These are phyloP conservation scores for Cryphonectria radicalis DNA, from an alignment of 2,329 filamentous ascomycete genomes.

Conservation along the genomic window DNA sequence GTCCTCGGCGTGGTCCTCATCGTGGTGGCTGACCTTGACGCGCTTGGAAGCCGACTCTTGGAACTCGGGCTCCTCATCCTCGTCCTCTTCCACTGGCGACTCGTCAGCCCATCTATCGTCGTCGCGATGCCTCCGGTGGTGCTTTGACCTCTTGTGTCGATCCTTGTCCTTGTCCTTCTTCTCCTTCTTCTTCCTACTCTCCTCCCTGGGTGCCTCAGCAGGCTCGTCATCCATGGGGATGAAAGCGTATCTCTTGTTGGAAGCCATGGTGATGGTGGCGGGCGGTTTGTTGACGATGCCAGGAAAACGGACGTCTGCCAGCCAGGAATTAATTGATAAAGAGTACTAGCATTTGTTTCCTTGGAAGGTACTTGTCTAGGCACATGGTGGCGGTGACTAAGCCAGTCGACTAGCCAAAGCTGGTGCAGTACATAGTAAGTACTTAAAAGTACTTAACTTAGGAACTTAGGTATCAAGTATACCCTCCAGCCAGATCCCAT, in stretches of 20 bases:
- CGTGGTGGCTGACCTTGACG: constrained; percentile 65
- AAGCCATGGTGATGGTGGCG: constrained; percentile 32
- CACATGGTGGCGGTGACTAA: background rate
- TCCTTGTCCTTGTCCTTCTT: constrained; percentile 46
- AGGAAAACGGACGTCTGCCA: background rate
- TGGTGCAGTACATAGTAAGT: background rate
- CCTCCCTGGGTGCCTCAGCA: constrained; percentile 48
- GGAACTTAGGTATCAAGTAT: too few species aligned
- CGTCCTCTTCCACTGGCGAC: constrained; percentile 57
- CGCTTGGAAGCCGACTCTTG: constrained; percentile 73
- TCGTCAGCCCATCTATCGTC: constrained; percentile 84
- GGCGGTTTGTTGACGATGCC: background rate
- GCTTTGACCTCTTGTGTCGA: constrained; percentile 45
- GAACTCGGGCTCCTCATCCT: constrained; percentile 61
- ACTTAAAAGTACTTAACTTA: too few species aligned
- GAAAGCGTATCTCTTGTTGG: constrained; percentile 70
- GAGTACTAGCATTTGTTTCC: background rate
- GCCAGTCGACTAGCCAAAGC: background rate
- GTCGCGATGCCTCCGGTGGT: constrained; percentile 44
- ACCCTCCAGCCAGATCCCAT: background rate
- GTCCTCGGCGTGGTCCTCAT: constrained; percentile 50
- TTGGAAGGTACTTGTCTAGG: background rate
- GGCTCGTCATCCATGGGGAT: constrained; percentile 70
- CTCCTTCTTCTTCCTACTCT: constrained; percentile 50
- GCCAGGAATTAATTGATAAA: background rate